Evolutionary conservation across 1,284 basidiomycete genomes (phyloP).

Genomic region (Pseudozyma sp.): DNA sequence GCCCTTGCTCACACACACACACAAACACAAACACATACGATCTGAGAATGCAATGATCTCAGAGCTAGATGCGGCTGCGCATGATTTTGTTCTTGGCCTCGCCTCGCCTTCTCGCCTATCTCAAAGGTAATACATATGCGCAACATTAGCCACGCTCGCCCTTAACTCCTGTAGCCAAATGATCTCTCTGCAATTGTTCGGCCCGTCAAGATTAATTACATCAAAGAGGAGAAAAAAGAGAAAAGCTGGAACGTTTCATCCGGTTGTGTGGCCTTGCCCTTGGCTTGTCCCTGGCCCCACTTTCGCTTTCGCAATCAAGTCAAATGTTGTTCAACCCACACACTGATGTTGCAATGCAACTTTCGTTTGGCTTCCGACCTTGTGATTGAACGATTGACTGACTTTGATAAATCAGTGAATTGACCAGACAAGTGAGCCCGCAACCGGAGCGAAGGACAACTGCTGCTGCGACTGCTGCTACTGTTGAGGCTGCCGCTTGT

Average conservation of each 20-base stretch:
- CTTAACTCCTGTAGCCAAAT: not conserved
- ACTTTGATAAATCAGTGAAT: too few species aligned
- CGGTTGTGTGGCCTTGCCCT: not conserved
- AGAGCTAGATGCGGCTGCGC: not conserved
- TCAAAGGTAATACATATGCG: not conserved
- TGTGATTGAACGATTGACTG: too few species aligned
- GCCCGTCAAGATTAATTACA: not conserved
- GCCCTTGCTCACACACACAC: too few species aligned
- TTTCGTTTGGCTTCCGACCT: not conserved
- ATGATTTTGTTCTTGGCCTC: not conserved
- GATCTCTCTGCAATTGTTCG: not conserved
- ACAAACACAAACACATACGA: not conserved
- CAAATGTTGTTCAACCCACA: not conserved
- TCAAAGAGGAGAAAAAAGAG: not conserved
- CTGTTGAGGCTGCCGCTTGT: not conserved
- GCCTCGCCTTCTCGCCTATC: not conserved
- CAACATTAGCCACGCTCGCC: not conserved
- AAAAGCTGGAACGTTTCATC: slow-evolving; percentile 3
- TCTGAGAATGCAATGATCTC: not conserved
- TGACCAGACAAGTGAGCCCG: too few species aligned
- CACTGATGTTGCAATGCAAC: slow-evolving; percentile 4
- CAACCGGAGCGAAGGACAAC: not conserved
- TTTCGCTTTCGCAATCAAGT: not conserved
- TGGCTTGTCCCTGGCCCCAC: not conserved
- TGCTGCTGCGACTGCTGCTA: not conserved